These are phyloP conservation scores for Aspergillus chevalieri DNA, from an alignment of 2,329 filamentous ascomycete species.

Conservation along the genomic window DNA sequence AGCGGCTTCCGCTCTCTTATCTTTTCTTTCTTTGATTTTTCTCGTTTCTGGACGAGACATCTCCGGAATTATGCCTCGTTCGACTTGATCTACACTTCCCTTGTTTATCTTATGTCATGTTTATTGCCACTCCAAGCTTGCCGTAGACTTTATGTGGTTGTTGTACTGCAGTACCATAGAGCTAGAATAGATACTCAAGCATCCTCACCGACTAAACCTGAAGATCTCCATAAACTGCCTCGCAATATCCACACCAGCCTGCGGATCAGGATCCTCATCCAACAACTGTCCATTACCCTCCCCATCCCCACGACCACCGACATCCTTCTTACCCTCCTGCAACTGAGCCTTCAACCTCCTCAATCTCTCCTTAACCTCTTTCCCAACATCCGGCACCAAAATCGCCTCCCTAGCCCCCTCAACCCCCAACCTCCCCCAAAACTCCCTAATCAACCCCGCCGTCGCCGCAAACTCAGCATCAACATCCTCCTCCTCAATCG, in stretches of 20 bases:
- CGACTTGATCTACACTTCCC: neutral
- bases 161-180: neutral
- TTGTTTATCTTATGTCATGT: neutral
- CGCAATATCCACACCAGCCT: constrained; percentile 35
- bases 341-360: constrained; percentile 13
- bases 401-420: constrained; percentile 36
- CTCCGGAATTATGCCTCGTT: neutral
- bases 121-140: neutral
- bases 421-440: constrained; percentile 35
- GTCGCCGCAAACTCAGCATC: constrained; percentile 31
- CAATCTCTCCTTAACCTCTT: constrained; percentile 29
- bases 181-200: neutral
- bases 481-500: constrained; percentile 32
- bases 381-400: constrained; percentile 35
- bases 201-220: constrained; percentile 33
- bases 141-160: neutral
- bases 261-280: constrained; percentile 28
- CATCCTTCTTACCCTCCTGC: constrained; percentile 5
- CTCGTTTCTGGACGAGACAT: neutral
- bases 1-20: neutral
- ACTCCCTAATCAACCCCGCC: constrained; percentile 34
- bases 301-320: constrained; percentile 6
- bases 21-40: neutral
- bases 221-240: constrained; percentile 43
- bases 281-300: constrained; percentile 6